phyloP scores from a whole-genome alignment of 1,139 yeast species.

The Debaryomyces fabryi region DNA sequence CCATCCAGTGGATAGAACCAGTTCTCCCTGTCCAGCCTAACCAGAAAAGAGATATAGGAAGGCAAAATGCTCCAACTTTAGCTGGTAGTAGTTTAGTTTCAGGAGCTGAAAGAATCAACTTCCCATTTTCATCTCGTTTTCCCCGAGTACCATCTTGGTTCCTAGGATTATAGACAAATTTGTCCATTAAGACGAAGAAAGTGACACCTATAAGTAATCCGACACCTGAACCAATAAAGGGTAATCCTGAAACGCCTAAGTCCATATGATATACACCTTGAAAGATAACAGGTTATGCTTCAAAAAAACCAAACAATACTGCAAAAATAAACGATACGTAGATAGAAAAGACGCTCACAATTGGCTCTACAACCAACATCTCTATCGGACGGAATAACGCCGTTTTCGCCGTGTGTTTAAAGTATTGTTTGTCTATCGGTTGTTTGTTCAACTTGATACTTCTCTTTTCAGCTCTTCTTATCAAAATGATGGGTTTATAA shows the following conservation, averaged over 20 bases:
- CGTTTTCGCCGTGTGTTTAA: conserved; percentile 35
- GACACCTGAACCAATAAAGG: conserved; percentile 69
- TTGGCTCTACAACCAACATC: conserved; percentile 70
- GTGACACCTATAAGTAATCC: conserved; percentile 62
- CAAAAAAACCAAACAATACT: conserved; percentile 75
- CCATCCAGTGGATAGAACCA: conserved; percentile 72
- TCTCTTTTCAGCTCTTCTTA: conserved; percentile 60
- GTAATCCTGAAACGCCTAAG: conserved; percentile 65
- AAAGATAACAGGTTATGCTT: conserved; percentile 75
- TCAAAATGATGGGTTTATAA: conserved; percentile 64
- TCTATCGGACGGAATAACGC: conserved; percentile 62
- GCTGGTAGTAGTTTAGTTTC: conserved; percentile 45
- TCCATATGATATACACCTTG: conserved; percentile 61
- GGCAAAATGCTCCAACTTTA: conserved; percentile 60
- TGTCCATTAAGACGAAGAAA: conserved; percentile 52
- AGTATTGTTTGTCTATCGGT: conserved; percentile 19
- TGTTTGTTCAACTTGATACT: conserved; percentile 50
- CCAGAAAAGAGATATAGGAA: conserved; percentile 78
- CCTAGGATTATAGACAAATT: conserved; percentile 51
- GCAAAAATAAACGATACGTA: conserved; percentile 76
- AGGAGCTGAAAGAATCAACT: conserved; percentile 44
- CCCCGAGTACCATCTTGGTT: conserved; percentile 68
- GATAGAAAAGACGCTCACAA: conserved; percentile 64
- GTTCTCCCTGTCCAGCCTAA: conserved; percentile 73
- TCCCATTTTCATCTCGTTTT: conserved; percentile 56